Base-by-base conservation (phyloP, 192 early-diverging fungal species). In the Podila epigama region DNA sequence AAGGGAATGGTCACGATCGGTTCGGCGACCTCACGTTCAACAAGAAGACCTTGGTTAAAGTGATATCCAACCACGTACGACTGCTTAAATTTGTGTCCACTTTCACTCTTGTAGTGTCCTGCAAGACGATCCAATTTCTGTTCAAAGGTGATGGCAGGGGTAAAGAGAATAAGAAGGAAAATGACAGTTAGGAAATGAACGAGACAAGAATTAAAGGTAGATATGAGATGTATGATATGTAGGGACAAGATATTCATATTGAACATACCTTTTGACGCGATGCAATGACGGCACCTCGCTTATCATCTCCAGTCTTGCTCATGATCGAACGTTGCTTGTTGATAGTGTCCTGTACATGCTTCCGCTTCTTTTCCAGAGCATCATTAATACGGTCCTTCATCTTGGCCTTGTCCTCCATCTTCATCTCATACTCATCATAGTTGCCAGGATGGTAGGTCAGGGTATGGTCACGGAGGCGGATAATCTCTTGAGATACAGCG, bases 351-450 rank as follows among this genome's bases (percentile, higher is more conserved):
- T 89, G 85, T 37, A 92, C 89, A 32, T 93, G 87, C 58, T 90
- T 89, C 28, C 86, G 83, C 65, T 91, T 87, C 66, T 90, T 92
- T 56, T 93, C 89, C 16, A 88, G 75, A 6, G 84, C 85, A 34
- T 86, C 84, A 2, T 75, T 70, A 68, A 89, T 82, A 40, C 88
- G 81, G 68, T 91, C 85, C 68, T 93, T 91, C 69, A 87, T 86
- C 55, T 86, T 82, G 36, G 83, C 84, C 60, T 91, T 84, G 58
- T 95, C 89, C 59, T 93, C 92, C 51, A 85, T 81, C 54, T 89
- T 91, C 80, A 87, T 79, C 68, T 92, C 86, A 65, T 88, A 96
- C 59, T 94, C 92, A 51, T 93, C 89, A 82, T 91, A 97, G 84
- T 95, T 96, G 44, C 95, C 95, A 25, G 83, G 82, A 62, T 92